A percentile compares a stretch with the other conserved stretches of the same genome.
Conservation (phyloP, 1,139 yeast species). For the Arxiozyma bovina region DNA sequence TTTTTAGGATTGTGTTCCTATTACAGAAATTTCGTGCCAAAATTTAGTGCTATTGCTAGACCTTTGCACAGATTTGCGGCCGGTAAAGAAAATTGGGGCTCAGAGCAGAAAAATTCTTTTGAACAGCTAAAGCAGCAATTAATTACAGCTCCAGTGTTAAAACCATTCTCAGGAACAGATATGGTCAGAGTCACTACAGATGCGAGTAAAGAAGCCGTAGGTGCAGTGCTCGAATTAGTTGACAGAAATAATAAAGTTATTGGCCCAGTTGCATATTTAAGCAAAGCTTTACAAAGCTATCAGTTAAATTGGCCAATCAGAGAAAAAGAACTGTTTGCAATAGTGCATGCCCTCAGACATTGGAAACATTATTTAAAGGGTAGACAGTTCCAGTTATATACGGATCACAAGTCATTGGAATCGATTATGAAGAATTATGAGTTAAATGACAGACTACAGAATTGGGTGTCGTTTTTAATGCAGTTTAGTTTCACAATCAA, state of each 20-base stretch:
- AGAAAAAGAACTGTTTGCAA: conserved; percentile 1
- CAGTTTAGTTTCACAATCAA: neutral
- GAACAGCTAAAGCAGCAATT: too few species aligned
- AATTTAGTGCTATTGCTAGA: neutral
- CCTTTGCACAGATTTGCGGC: neutral
- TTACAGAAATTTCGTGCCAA: neutral
- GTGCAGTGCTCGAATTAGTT: too few species aligned
- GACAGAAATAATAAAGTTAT: neutral
- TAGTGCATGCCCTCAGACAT: neutral
- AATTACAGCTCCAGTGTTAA: too few species aligned
- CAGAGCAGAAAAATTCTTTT: too few species aligned
- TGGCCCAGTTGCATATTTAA: neutral
- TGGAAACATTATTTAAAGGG: conserved; percentile 2
- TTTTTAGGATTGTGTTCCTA: neutral
- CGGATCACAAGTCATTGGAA: neutral
- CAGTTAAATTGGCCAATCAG: neutral
- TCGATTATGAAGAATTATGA: neutral
- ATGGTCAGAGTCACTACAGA: too few species aligned
- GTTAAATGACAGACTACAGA: neutral
- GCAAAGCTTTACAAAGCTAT: neutral
- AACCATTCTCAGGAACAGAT: too few species aligned
- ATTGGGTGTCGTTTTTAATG: neutral
- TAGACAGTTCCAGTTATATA: neutral
- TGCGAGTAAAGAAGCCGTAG: too few species aligned
- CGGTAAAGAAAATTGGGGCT: too few species aligned